These are phyloP conservation scores for Oryza punctata DNA, from an alignment of 176 grass and related monocot species.

Conservation along the genomic window DNA sequence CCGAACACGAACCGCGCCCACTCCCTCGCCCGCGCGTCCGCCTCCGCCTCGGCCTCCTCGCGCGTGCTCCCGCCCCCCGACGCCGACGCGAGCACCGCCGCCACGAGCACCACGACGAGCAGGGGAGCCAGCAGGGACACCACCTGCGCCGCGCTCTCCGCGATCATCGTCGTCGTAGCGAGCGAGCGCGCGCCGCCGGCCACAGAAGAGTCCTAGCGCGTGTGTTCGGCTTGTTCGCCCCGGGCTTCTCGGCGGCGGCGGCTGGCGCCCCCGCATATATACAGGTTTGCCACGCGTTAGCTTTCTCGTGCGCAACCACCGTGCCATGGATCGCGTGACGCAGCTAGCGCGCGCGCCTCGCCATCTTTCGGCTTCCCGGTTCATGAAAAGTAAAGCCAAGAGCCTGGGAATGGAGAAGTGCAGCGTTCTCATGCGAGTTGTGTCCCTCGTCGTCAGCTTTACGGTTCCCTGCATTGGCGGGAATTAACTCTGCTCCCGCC, in stretches of 20 bases:
- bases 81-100: constrained; percentile 45
- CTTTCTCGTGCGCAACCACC: constrained; percentile 52
- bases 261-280: neutral
- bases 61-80: neutral
- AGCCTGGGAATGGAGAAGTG: neutral
- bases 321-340: constrained; percentile 41
- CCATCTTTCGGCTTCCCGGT: neutral
- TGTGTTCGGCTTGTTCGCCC: neutral
- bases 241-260: neutral
- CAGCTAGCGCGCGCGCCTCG: constrained; percentile 11
- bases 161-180: constrained; percentile 40
- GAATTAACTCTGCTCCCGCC: neutral
- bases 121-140: constrained; percentile 45
- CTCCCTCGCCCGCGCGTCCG: constrained; percentile 51
- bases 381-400: neutral
- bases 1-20: constrained; percentile 64
- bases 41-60: constrained; percentile 37
- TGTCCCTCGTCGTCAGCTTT: neutral
- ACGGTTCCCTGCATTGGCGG: constrained; percentile 2
- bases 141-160: constrained; percentile 36
- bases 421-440: neutral
- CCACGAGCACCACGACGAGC: constrained; percentile 51
- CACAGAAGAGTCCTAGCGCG: neutral
- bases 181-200: no score
- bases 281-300: neutral